A percentile compares a stretch with the other conserved stretches of the same genome.
phyloP scores from a whole-genome alignment of 306 rosid species.

The Castanea mollissima region DNA sequence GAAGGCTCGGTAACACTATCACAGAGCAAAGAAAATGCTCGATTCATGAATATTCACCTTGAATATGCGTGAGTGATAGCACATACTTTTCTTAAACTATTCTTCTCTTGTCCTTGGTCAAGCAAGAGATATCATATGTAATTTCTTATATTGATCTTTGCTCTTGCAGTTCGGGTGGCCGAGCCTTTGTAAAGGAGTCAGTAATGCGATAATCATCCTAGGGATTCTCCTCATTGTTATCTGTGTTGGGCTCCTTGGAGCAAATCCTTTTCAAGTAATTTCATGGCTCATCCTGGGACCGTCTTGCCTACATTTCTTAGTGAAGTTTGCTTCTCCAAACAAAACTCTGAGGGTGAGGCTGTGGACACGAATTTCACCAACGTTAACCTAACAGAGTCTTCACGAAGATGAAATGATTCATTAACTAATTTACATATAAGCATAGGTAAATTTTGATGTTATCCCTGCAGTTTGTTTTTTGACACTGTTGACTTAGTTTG shows the following conservation, averaged over 20 bases:
- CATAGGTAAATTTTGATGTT: slow-evolving; percentile 40
- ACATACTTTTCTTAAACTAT: not conserved
- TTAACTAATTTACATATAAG: slow-evolving; percentile 18
- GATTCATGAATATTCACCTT: slow-evolving; percentile 96
- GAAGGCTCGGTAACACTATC: slow-evolving; percentile 85
- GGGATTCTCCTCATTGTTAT: not conserved
- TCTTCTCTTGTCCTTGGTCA: not conserved
- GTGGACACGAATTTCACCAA: slow-evolving; percentile 28
- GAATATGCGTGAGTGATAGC: slow-evolving; percentile 76
- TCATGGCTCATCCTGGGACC: slow-evolving; percentile 8
- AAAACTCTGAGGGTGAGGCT: slow-evolving; percentile 8
- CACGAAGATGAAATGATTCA: slow-evolving; percentile 25
- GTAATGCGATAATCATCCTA: slow-evolving; percentile 75
- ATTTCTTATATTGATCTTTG: slow-evolving; percentile 19
- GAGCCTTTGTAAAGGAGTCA: slow-evolving; percentile 84
- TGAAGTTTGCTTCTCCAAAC: slow-evolving; percentile 26
- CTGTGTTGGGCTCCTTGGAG: not conserved
- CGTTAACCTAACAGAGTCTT: slow-evolving; percentile 32
- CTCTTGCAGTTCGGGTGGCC: slow-evolving; percentile 85
- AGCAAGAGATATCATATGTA: not conserved
- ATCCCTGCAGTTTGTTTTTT: slow-evolving; percentile 19
- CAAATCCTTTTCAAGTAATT: slow-evolving; percentile 2
- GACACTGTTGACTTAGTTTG: slow-evolving; percentile 16
- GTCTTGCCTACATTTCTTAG: slow-evolving; percentile 18
- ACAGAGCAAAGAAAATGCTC: slow-evolving; percentile 92